These are phyloP conservation scores for Gardenia jasminoides DNA, from an alignment of 257 asterid genomes.

Conservation along the genomic window DNA sequence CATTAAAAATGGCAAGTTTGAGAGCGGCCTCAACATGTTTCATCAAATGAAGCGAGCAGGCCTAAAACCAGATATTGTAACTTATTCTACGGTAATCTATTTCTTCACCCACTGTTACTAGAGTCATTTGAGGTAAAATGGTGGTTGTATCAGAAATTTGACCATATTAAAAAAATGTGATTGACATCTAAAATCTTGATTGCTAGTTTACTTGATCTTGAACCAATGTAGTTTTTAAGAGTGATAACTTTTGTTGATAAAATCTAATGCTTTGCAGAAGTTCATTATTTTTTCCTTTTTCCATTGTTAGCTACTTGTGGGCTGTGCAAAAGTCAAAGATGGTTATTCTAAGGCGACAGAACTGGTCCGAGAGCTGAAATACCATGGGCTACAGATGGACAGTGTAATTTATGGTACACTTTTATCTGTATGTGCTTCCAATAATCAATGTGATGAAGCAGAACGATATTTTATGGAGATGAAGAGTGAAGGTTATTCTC, in stretches of 20 bases:
- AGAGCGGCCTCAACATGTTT: constrained; percentile 73
- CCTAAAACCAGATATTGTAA: constrained; percentile 80
- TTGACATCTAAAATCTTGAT: not conserved
- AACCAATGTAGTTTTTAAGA: not conserved
- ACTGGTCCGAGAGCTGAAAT: constrained; percentile 72
- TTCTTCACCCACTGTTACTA: constrained; percentile 12
- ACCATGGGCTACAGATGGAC: constrained; percentile 72
- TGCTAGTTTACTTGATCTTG: not conserved
- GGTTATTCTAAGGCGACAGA: constrained; percentile 81
- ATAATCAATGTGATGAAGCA: constrained; percentile 69
- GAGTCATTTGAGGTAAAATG: not conserved
- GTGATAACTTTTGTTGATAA: not conserved
- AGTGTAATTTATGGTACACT: constrained; percentile 76
- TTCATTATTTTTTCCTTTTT: constrained; percentile 22
- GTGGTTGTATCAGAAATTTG: not conserved
- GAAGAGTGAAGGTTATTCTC: constrained; percentile 84
- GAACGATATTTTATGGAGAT: constrained; percentile 79
- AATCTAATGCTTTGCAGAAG: not conserved
- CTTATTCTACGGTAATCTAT: constrained; percentile 85
- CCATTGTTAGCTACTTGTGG: constrained; percentile 69
- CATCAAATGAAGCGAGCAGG: constrained; percentile 85
- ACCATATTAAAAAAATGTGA: not conserved
- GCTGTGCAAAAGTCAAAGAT: constrained; percentile 71
- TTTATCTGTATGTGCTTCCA: constrained; percentile 91
- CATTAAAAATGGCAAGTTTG: constrained; percentile 65